Base-by-base conservation (phyloP, 495 filamentous ascomycete genomes). In the Mytilinidion resinicola region DNA sequence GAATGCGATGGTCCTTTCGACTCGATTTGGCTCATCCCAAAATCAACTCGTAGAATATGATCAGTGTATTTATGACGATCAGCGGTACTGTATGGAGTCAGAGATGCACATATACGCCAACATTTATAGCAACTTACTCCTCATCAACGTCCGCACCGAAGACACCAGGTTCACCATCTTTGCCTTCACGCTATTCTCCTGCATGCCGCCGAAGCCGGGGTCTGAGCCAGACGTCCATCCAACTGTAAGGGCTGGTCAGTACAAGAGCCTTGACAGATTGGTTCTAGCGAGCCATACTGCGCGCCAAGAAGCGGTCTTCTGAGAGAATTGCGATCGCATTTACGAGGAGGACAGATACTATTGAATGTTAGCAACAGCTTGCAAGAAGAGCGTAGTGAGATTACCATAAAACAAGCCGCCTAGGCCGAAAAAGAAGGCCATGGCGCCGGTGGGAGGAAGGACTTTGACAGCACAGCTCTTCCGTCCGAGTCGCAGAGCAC, bases 271-370 rank as follows among this genome's bases (percentile, higher is more conserved):
- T 3, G 25, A n/a, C 6, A 6, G 3, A 30, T 30, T 30, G 25
- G 2, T 30, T 30, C 25, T 6, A 38, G 51, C 49, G 48, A 35
- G 50, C 75, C 84, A 64, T 86, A 95, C 90, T 93, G 66, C 95
- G 84, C 51, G 95, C 93, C 51, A 98, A 85, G 72, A 98, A 98
- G 34, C 95, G 85, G 76, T 98, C 93, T 82, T 98, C 92, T 66
- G 91, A 96, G 50, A 97, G 85, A 73, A 98, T 85, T 51, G 91
- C 89, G 69, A 97, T 89, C 41, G 89, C 89, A 75, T 98, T 98
- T 69, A 91, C 83, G 70, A 97, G 80, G 68, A 98, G 87, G 70
- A 95, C 75, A 57, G 82, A 78, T 51, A 89, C 90, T 93, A 67
- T 25, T 30, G 57, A 37, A 10, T 56, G 44, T 35, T 53, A 36